A percentile compares a stretch with the other conserved stretches of the same genome.
phyloP scores from a whole-genome alignment of 2,329 filamentous ascomycete genomes.

The Cercospora citrullina region DNA sequence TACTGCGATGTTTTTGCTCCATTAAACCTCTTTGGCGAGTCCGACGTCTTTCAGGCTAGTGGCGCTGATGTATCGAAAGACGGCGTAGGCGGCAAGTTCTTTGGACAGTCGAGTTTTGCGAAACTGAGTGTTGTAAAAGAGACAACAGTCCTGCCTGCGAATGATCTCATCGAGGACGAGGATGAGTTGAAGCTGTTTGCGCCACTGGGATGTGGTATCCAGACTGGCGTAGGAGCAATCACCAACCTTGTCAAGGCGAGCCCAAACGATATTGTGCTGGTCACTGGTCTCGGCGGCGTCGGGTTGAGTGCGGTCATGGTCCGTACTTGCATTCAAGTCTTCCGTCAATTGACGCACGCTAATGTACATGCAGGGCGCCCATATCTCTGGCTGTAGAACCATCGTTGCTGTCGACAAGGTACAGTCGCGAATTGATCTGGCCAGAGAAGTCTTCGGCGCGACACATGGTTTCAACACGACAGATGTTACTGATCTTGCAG shows the following conservation, averaged over 20 bases:
- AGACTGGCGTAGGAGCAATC: conserved; percentile 33
- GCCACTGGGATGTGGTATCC: conserved; percentile 33
- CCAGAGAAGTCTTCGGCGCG: conserved; percentile 41
- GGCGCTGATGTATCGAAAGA: conserved; percentile 13
- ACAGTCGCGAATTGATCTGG: conserved; percentile 39
- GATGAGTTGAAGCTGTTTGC: conserved; percentile 32
- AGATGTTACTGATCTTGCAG: conserved; percentile 29
- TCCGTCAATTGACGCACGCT: not conserved
- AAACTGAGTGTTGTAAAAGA: conserved; percentile 30
- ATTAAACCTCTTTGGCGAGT: conserved; percentile 25
- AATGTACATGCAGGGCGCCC: conserved; percentile 24
- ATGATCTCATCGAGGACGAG: conserved; percentile 25
- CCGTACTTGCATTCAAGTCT: not conserved
- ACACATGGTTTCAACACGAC: conserved; percentile 44
- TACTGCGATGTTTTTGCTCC: conserved; percentile 31
- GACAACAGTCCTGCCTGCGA: conserved; percentile 26
- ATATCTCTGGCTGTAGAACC: conserved; percentile 32
- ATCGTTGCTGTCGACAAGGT: conserved; percentile 45
- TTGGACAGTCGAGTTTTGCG: conserved; percentile 33
- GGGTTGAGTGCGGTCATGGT: conserved; percentile 43
- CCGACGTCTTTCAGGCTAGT: conserved; percentile 24
- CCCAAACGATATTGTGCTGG: conserved; percentile 27
- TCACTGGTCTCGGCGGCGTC: conserved; percentile 32
- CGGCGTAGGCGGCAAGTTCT: conserved; percentile 31
- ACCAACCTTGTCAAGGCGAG: conserved; percentile 30